A percentile compares a stretch with the other conserved stretches of the same genome.
These are phyloP conservation scores for Malbranchea cinnamomea DNA, from an alignment of 2,329 filamentous ascomycete species.

Conservation along the genomic window DNA sequence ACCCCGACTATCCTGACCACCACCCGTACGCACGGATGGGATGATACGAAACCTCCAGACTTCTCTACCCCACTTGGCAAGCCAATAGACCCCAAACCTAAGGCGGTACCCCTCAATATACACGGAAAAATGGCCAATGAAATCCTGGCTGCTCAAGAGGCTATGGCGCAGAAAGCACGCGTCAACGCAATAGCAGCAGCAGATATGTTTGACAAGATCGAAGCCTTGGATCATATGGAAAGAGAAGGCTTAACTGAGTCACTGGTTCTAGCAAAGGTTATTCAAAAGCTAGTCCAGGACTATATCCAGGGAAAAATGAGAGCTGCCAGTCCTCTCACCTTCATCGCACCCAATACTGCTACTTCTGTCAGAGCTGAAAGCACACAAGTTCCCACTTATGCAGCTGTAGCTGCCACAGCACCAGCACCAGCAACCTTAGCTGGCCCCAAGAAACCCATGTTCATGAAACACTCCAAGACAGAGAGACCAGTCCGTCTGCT, in stretches of 20 bases:
- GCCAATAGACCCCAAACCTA: background rate
- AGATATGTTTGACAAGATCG: background rate
- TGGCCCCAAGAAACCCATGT: background rate
- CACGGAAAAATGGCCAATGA: background rate
- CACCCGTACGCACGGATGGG: background rate
- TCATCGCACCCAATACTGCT: no score
- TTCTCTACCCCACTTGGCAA: background rate
- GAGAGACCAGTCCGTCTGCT: slow-evolving; percentile 1
- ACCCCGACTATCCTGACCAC: no score
- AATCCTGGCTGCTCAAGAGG: background rate
- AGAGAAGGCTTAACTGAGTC: no score
- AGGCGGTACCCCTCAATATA: background rate
- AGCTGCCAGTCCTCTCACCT: background rate
- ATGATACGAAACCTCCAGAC: background rate
- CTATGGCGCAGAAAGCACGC: background rate
- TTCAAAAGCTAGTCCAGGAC: no score
- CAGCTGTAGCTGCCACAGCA: background rate
- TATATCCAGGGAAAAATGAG: background rate
- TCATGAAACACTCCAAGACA: background rate
- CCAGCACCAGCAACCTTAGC: no score
- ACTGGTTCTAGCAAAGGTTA: no score
- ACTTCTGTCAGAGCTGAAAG: background rate
- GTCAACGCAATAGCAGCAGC: slow-evolving; percentile 1
- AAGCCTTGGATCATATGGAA: background rate
- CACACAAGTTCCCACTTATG: background rate